phyloP scores from a whole-genome alignment of 1,284 basidiomycete species.

The Puccinia polysora region DNA sequence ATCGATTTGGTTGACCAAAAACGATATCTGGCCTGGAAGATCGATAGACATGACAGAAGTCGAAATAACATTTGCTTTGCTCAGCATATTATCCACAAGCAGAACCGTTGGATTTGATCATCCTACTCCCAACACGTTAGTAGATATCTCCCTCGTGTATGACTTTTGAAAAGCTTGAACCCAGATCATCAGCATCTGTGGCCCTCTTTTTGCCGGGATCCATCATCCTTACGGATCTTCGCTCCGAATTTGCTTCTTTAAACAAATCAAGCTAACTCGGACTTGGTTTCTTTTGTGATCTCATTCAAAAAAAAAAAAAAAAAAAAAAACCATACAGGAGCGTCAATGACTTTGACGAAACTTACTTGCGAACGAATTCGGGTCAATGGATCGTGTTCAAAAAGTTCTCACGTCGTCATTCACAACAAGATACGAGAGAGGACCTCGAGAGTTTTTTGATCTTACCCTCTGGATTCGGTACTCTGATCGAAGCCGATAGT shows the following conservation, averaged over 20 bases:
- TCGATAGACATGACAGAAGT: neutral
- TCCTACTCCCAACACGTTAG: too few species aligned
- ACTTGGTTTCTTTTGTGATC: neutral
- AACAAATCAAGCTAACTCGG: too few species aligned
- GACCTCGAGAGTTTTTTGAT: constrained; percentile 14
- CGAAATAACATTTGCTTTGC: constrained; percentile 12
- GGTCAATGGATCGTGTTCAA: constrained; percentile 41
- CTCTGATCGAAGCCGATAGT: constrained; percentile 41
- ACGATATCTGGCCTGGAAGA: constrained; percentile 40
- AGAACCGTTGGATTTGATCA: too few species aligned
- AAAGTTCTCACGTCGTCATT: neutral
- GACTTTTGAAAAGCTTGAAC: too few species aligned
- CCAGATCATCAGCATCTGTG: too few species aligned
- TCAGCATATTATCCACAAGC: too few species aligned
- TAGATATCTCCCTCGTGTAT: too few species aligned
- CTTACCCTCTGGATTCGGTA: constrained; percentile 24
- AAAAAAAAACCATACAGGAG: neutral
- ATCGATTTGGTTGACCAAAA: constrained; percentile 28
- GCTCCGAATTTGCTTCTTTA: neutral
- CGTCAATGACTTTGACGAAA: constrained; percentile 3
- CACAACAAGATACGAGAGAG: neutral
- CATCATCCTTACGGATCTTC: too few species aligned
- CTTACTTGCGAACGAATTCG: constrained; percentile 25
- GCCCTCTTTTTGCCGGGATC: too few species aligned
- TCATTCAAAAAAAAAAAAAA: neutral